These are phyloP conservation scores for Ambispora gerdemannii DNA, from an alignment of 192 early-diverging fungal species.

Conservation along the genomic window DNA sequence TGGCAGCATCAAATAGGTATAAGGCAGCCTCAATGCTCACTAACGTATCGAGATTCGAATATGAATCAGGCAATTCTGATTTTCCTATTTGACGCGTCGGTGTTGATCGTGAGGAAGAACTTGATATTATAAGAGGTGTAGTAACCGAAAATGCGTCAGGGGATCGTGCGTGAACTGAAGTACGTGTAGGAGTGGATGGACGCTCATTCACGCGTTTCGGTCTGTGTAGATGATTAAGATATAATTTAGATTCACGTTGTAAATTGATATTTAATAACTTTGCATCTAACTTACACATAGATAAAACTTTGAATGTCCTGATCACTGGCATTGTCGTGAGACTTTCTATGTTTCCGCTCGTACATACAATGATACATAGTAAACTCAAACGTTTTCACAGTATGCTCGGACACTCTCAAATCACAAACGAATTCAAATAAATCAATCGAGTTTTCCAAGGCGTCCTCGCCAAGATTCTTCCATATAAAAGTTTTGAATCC, in stretches of 20 bases:
- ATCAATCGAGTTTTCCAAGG: conserved; percentile 38
- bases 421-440: conserved; percentile 51
- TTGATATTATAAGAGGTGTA: conserved; percentile 10
- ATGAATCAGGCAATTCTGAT: conserved; percentile 28
- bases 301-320: conserved; percentile 51
- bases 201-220: not conserved
- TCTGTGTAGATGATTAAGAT: not conserved
- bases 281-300: conserved; percentile 36
- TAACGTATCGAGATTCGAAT: conserved; percentile 47
- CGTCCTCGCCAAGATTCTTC: conserved; percentile 50
- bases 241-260: too few species aligned
- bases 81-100: conserved; percentile 10
- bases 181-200: conserved; percentile 7
- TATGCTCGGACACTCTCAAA: conserved; percentile 35
- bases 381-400: conserved; percentile 52
- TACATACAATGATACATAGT: conserved; percentile 66
- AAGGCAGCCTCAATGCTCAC: conserved; percentile 53
- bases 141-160: not conserved
- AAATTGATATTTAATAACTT: too few species aligned
- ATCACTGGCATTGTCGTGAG: conserved; percentile 49
- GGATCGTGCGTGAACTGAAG: not conserved
- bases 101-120: conserved; percentile 7
- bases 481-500: conserved; percentile 48
- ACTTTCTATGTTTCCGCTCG: conserved; percentile 48
- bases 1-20: conserved; percentile 61